These are phyloP conservation scores for Phytophthora aleatoria DNA, from an alignment of 352 stramenopile genomes.

Conservation along the genomic window DNA sequence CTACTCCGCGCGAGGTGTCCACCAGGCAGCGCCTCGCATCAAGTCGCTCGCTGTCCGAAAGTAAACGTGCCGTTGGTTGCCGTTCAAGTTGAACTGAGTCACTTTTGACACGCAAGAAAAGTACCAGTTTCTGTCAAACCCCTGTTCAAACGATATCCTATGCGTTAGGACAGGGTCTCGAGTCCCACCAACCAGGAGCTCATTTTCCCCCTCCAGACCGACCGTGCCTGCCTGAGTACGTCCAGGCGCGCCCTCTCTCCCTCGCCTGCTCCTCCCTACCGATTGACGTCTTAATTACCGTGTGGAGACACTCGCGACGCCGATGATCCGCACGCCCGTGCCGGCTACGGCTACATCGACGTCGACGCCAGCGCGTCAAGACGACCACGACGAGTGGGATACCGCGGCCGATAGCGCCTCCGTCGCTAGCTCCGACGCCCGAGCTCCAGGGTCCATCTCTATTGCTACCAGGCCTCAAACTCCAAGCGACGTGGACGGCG, in stretches of 20 bases:
- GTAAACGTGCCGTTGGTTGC: slow-evolving; percentile 20
- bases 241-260: not conserved
- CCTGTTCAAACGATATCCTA: slow-evolving; percentile 20
- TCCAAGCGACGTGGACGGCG: slow-evolving; percentile 22
- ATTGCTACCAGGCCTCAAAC: slow-evolving; percentile 14
- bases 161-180: slow-evolving; percentile 14
- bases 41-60: slow-evolving; percentile 9
- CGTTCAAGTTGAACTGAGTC: slow-evolving; percentile 10
- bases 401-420: slow-evolving; percentile 18
- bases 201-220: slow-evolving; percentile 29
- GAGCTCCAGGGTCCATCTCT: slow-evolving; percentile 9
- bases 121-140: slow-evolving; percentile 6
- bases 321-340: slow-evolving; percentile 36
- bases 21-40: slow-evolving; percentile 7
- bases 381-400: slow-evolving; percentile 52
- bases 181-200: slow-evolving; percentile 29
- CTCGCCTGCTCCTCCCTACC: not conserved
- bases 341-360: not conserved
- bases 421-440: slow-evolving; percentile 5
- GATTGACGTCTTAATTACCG: slow-evolving; percentile 5
- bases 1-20: slow-evolving; percentile 12
- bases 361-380: slow-evolving; percentile 10
- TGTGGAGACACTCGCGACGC: slow-evolving; percentile 13
- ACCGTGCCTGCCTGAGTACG: not conserved
- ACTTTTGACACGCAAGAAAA: slow-evolving; percentile 11